Conservation (phyloP, 2,329 filamentous ascomycete genomes). For the Trichoderma endophyticum region DNA sequence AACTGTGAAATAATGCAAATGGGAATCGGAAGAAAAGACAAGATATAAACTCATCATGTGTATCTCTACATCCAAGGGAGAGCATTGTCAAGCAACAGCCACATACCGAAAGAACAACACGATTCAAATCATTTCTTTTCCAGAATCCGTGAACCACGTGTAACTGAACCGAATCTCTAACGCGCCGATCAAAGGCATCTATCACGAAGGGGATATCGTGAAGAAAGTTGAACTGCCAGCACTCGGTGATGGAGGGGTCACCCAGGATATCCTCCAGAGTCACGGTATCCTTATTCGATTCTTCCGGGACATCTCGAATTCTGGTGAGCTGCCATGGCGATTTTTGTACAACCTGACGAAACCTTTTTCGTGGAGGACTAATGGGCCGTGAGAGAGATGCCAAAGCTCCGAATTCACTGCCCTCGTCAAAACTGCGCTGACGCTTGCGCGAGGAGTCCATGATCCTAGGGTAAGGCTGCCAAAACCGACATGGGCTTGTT, state of each 20-base stretch:
- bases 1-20: too few species aligned
- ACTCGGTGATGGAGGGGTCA: constrained; percentile 68
- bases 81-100: background rate
- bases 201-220: constrained; percentile 59
- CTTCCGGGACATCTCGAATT: constrained; percentile 59
- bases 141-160: constrained; percentile 61
- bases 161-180: constrained; percentile 46
- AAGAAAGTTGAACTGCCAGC: constrained; percentile 68
- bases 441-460: constrained; percentile 37
- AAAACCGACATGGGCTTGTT: background rate
- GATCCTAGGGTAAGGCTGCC: background rate
- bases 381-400: constrained; percentile 39
- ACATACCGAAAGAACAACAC: constrained; percentile 55
- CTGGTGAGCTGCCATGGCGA: constrained; percentile 72
- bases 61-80: background rate
- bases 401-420: constrained; percentile 13
- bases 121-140: constrained; percentile 63
- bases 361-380: constrained; percentile 45
- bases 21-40: background rate
- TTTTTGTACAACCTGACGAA: constrained; percentile 29
- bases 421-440: constrained; percentile 23
- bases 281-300: constrained; percentile 63
- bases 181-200: constrained; percentile 51
- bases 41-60: accelerated
- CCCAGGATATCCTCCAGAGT: constrained; percentile 66